Conservation (phyloP, 1,139 yeast genomes). For the Ogataea hybrid region DNA sequence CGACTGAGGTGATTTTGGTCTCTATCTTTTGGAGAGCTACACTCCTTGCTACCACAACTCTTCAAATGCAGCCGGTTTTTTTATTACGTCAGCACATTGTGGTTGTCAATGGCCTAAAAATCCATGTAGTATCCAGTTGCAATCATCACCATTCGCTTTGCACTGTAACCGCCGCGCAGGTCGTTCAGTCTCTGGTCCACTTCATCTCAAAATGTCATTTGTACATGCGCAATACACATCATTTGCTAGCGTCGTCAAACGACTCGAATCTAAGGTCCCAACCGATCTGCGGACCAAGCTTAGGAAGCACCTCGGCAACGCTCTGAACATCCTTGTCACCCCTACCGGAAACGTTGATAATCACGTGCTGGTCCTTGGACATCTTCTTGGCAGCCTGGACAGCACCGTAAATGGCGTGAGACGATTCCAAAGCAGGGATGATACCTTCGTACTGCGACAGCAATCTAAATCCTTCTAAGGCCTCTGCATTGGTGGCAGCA, state of each 20-base stretch:
- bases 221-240: not conserved
- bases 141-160: too few species aligned
- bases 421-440: constrained; percentile 96
- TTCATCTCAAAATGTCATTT: too few species aligned
- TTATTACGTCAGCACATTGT: too few species aligned
- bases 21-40: too few species aligned
- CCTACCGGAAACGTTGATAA: constrained; percentile 93
- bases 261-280: constrained; percentile 93
- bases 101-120: too few species aligned
- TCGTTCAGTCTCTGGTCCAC: too few species aligned
- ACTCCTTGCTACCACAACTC: too few species aligned
- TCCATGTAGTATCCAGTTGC: too few species aligned
- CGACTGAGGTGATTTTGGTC: too few species aligned
- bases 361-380: constrained; percentile 71
- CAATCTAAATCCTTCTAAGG: constrained; percentile 82
- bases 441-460: constrained; percentile 95
- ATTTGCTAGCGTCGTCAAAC: constrained; percentile 27
- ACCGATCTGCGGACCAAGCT: constrained; percentile 82
- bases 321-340: constrained; percentile 99
- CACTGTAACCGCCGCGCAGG: too few species aligned
- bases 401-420: constrained; percentile 95
- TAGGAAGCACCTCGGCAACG: constrained; percentile 92
- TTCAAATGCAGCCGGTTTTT: too few species aligned
- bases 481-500: constrained; percentile 94
- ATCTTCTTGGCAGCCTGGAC: constrained; percentile 83